Percentiles rank a stretch among this genome's conserved stretches.
These are phyloP conservation scores for Citrus cavaleriei DNA, from an alignment of 345 rosid species.

Conservation along the genomic window DNA sequence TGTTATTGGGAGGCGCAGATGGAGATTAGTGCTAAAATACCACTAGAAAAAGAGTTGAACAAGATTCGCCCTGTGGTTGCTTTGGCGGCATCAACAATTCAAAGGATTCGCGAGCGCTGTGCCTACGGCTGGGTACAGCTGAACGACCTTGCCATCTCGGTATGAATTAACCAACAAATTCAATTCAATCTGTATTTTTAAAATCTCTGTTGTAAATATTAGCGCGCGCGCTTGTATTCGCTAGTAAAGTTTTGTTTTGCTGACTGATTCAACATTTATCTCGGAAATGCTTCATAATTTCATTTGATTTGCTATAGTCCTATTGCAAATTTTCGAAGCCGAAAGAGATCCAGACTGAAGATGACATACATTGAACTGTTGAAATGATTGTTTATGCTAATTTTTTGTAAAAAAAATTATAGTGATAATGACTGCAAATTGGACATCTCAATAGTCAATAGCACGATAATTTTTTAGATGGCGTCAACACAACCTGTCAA, in stretches of 20 bases:
- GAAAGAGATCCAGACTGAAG: not conserved
- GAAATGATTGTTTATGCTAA: not conserved
- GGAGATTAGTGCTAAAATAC: slow-evolving; percentile 44
- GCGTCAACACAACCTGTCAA: no score
- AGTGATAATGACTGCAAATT: no score
- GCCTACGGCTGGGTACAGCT: slow-evolving; percentile 86
- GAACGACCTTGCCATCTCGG: slow-evolving; percentile 31
- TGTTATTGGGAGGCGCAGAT: slow-evolving; percentile 36
- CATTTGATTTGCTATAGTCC: not conserved
- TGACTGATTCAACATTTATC: not conserved
- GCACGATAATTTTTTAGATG: no score
- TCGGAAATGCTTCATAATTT: not conserved
- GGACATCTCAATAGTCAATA: no score
- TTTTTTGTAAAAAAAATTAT: no score
- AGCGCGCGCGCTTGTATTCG: no score
- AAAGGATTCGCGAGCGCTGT: slow-evolving; percentile 59
- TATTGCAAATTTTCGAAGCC: not conserved
- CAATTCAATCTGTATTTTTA: no score
- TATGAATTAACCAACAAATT: not conserved
- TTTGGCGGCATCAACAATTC: slow-evolving; percentile 47
- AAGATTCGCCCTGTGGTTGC: slow-evolving; percentile 57
- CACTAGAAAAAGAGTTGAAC: slow-evolving; percentile 55
- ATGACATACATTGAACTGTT: not conserved
- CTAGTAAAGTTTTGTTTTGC: not conserved
- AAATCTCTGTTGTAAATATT: not conserved